Conservation (phyloP, 129 eudicot species). For the Rutidosis leptorrhynchoides region DNA sequence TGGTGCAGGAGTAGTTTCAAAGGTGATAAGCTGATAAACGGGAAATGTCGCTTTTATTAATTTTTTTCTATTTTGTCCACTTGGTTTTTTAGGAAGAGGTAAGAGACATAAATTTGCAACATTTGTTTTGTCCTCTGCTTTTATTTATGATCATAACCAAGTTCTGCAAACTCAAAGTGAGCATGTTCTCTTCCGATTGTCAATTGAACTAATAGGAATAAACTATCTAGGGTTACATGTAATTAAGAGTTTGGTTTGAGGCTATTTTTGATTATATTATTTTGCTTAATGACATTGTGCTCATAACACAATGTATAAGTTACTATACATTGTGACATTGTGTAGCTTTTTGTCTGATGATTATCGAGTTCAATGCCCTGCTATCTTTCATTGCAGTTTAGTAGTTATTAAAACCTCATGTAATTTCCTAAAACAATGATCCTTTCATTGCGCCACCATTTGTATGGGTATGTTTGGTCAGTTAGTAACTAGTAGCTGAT, state of each 20-base stretch:
- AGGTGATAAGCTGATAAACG: slow-evolving; percentile 59
- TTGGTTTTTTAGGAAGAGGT: slow-evolving; percentile 20
- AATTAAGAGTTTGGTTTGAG: slow-evolving; percentile 26
- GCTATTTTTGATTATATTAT: neutral
- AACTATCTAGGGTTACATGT: slow-evolving; percentile 8
- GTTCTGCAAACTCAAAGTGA: slow-evolving; percentile 3
- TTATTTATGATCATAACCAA: slow-evolving; percentile 16
- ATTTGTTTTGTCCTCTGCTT: slow-evolving; percentile 27
- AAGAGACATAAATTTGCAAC: slow-evolving; percentile 30
- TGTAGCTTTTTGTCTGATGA: neutral
- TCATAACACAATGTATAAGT: neutral
- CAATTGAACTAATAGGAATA: neutral
- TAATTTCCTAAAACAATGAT: neutral
- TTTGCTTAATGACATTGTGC: neutral
- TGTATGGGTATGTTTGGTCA: too few species aligned
- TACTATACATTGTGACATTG: neutral
- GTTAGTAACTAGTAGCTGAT: too few species aligned
- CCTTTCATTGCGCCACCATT: too few species aligned
- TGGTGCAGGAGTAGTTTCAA: slow-evolving; percentile 96
- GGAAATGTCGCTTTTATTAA: slow-evolving; percentile 1
- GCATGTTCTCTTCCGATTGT: neutral
- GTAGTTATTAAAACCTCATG: too few species aligned
- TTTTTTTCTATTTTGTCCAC: slow-evolving; percentile 20
- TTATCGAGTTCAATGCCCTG: too few species aligned
- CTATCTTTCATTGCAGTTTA: neutral